phyloP scores from a whole-genome alignment of 78 protist genomes.

The Dictyostelium purpureum region DNA sequence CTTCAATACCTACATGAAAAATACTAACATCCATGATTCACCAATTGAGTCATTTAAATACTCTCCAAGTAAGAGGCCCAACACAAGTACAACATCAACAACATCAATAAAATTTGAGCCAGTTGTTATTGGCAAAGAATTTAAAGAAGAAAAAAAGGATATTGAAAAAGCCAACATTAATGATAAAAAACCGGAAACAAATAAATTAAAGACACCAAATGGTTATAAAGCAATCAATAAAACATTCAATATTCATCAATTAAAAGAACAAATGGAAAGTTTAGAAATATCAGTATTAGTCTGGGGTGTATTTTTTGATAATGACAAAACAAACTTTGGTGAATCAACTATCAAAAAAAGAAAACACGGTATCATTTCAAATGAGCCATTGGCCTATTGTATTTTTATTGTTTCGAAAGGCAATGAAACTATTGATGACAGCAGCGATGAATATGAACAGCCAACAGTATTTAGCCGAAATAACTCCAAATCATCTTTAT shows the following conservation, averaged over 20 bases:
- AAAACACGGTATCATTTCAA: neutral
- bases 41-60: too few relatives aligned
- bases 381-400: slow-evolving; percentile 28
- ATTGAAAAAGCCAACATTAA: neutral
- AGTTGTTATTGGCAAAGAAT: neutral
- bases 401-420: neutral
- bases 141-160: neutral
- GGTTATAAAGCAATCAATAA: neutral
- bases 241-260: neutral
- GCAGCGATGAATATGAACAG: neutral
- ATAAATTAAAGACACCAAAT: neutral
- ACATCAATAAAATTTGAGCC: neutral
- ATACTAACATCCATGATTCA: too few relatives aligned
- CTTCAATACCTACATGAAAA: too few relatives aligned
- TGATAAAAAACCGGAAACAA: neutral
- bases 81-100: neutral
- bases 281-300: neutral
- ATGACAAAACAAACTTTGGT: neutral
- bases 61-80: neutral
- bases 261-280: neutral
- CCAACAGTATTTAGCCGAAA: too few relatives aligned
- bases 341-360: neutral
- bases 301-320: slow-evolving; percentile 21
- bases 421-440: neutral
- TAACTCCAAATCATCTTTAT: neutral